A percentile compares a stretch with the other conserved stretches of the same genome.
These are phyloP conservation scores for Stenocarpella maydis DNA, from an alignment of 2,329 filamentous ascomycete genomes.

Conservation along the genomic window DNA sequence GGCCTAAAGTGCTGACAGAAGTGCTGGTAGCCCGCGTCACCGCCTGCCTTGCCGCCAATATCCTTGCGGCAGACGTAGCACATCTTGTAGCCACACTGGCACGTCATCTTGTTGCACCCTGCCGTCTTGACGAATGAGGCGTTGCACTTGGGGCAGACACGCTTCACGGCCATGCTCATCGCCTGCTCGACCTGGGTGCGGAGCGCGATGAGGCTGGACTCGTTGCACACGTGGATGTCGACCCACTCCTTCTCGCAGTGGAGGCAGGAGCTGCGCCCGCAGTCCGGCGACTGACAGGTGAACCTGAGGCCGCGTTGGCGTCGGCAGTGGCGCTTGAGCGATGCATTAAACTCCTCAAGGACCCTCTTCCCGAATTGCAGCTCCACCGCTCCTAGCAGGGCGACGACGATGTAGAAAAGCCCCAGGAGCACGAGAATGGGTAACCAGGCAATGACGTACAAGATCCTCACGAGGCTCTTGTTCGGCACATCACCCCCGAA, in stretches of 20 bases:
- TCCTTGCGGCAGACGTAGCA: conserved; percentile 94
- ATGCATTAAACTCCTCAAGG: conserved; percentile 60
- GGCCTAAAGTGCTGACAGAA: conserved; percentile 97
- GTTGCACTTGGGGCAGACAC: conserved; percentile 90
- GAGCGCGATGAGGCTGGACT: conserved; percentile 80
- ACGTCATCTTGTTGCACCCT: conserved; percentile 97
- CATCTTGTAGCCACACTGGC: conserved; percentile 96
- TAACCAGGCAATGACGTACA: conserved; percentile 61
- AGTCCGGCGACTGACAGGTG: conserved; percentile 74
- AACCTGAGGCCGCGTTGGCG: conserved; percentile 80
- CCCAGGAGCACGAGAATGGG: conserved; percentile 64
- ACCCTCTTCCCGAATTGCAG: conserved; percentile 53
- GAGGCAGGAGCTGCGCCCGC: conserved; percentile 77
- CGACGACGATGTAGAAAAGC: conserved; percentile 55
- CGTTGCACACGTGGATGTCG: conserved; percentile 90
- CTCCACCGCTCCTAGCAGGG: conserved; percentile 53
- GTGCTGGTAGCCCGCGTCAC: conserved; percentile 82
- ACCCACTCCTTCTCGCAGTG: conserved; percentile 84
- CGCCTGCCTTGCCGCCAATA: conserved; percentile 56
- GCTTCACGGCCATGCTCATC: conserved; percentile 92
- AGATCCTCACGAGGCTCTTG: conserved; percentile 56
- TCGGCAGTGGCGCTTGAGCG: conserved; percentile 73
- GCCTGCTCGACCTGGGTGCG: conserved; percentile 91
- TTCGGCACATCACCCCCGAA: conserved; percentile 61
- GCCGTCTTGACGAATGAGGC: conserved; percentile 91